Conservation (phyloP, 345 rosid genomes). For the Mercurialis annua region DNA sequence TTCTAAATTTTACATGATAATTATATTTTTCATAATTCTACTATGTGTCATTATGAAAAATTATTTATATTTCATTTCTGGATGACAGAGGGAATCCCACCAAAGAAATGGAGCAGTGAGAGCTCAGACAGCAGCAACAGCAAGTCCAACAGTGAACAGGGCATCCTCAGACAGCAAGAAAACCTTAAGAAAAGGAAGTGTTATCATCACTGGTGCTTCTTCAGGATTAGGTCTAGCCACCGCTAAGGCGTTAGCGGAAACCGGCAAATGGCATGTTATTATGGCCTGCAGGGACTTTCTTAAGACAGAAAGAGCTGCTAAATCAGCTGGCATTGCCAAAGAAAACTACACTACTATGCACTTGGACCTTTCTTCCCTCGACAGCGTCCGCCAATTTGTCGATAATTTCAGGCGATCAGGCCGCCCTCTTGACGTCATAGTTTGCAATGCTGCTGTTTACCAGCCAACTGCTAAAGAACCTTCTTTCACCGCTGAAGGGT, state of each 20-base stretch:
- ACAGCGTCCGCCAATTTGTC: slow-evolving; percentile 86
- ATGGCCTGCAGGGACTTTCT: slow-evolving; percentile 98
- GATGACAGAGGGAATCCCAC: slow-evolving; percentile 45
- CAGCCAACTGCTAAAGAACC: slow-evolving; percentile 90
- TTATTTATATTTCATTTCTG: background rate
- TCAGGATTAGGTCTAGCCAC: slow-evolving; percentile 84
- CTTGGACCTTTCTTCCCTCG: slow-evolving; percentile 87
- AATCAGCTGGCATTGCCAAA: slow-evolving; percentile 70
- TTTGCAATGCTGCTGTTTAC: slow-evolving; percentile 95
- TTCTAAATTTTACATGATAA: too few relatives aligned
- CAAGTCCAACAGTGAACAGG: slow-evolving; percentile 43
- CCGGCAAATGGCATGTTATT: slow-evolving; percentile 81
- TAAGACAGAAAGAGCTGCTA: slow-evolving; percentile 86
- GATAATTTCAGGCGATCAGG: slow-evolving; percentile 60
- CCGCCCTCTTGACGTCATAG: slow-evolving; percentile 73
- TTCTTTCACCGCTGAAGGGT: slow-evolving; percentile 90
- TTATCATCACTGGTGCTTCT: slow-evolving; percentile 76
- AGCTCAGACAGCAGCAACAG: slow-evolving; percentile 64
- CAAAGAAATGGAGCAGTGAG: slow-evolving; percentile 44
- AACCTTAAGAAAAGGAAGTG: slow-evolving; percentile 69
- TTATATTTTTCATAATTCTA: too few relatives aligned
- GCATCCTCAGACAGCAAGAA: slow-evolving; percentile 59
- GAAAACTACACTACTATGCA: slow-evolving; percentile 88
- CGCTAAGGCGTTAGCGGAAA: slow-evolving; percentile 80
- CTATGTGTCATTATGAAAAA: too few relatives aligned